Conservation (phyloP, 495 filamentous ascomycete species). For the Hypoxylon crocopeplum region DNA sequence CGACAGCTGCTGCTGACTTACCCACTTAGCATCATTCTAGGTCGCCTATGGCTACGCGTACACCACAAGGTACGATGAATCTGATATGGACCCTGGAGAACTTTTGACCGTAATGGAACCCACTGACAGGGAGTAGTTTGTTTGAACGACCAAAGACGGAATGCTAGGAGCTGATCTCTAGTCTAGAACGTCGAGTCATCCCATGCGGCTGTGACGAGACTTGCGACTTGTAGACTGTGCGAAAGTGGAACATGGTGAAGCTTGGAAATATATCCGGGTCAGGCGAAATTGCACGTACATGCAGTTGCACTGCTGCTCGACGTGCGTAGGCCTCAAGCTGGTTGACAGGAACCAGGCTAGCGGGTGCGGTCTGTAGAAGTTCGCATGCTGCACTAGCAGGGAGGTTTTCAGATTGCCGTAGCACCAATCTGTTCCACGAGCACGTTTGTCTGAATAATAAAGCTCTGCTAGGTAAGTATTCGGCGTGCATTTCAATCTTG, state of each 20-base stretch:
- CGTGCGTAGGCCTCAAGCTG: conserved; percentile 3
- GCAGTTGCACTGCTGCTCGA: conserved; percentile 14
- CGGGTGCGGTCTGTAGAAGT: conserved; percentile 5
- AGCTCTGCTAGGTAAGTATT: conserved; percentile 22
- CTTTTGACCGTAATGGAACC: no score
- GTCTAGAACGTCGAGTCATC: conserved; percentile 15
- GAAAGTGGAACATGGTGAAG: conserved; percentile 1
- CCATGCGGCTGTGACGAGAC: neutral
- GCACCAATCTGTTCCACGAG: neutral
- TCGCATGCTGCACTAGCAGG: conserved; percentile 12
- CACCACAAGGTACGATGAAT: no score
- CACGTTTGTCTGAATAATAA: conserved; percentile 14
- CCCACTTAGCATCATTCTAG: no score
- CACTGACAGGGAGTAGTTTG: neutral
- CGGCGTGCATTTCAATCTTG: conserved; percentile 3
- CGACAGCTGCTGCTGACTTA: no score
- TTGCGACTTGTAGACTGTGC: conserved; percentile 1
- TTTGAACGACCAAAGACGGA: no score
- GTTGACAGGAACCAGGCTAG: conserved; percentile 7
- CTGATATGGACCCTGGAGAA: no score
- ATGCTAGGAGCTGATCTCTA: conserved; percentile 6
- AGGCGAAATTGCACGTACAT: conserved; percentile 8
- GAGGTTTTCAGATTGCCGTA: conserved; percentile 6
- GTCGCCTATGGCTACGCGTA: no score
- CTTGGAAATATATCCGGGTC: neutral